These are phyloP conservation scores for Plasmodium cynomolgi DNA, from an alignment of 169 alveolate species.

Conservation along the genomic window DNA sequence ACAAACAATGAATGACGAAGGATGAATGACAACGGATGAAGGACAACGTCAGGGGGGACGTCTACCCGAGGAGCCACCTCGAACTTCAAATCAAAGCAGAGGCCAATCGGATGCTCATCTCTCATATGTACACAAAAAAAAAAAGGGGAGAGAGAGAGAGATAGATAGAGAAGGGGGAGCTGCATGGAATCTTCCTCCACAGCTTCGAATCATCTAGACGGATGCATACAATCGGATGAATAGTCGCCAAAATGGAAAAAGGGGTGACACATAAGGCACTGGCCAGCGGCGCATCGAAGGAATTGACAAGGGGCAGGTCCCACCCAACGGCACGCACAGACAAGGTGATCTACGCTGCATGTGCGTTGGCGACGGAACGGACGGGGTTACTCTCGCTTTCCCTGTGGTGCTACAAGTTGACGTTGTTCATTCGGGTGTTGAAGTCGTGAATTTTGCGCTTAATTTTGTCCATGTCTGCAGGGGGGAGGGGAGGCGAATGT, in stretches of 20 bases:
- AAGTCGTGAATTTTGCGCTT: slow-evolving; percentile 46
- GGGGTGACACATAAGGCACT: not conserved
- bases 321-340: not conserved
- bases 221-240: not conserved
- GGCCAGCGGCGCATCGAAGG: not conserved
- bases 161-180: not conserved
- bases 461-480: slow-evolving; percentile 59
- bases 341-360: not conserved
- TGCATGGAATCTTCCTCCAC: not conserved
- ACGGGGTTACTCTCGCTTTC: not conserved
- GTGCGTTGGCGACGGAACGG: not conserved
- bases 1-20: not conserved
- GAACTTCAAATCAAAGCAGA: not conserved
- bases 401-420: slow-evolving; percentile 13
- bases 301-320: not conserved
- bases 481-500: not conserved
- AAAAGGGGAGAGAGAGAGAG: not conserved
- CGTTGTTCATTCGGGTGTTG: slow-evolving; percentile 25
- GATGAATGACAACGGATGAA: too few species aligned
- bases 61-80: not conserved
- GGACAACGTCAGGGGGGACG: too few species aligned
- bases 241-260: not conserved
- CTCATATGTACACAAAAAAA: not conserved
- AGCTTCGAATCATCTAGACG: not conserved
- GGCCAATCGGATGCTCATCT: not conserved